phyloP scores from a whole-genome alignment of 129 eudicot genomes.

The Chrysanthemum makinoi region DNA sequence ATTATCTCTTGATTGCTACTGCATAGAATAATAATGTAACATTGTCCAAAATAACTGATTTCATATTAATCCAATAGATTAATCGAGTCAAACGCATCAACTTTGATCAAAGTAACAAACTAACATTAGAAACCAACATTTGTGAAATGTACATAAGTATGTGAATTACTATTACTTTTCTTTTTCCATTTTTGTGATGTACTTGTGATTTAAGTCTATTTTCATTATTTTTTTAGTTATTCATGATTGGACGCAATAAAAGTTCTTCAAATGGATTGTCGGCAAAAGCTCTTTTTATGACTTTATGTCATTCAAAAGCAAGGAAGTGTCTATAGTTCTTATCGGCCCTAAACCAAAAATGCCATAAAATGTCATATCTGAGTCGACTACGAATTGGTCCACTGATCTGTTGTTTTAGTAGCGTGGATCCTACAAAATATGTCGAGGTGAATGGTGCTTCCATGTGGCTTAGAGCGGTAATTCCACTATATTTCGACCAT shows the following conservation, averaged over 20 bases:
- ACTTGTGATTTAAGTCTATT: not conserved
- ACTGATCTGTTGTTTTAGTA: not conserved
- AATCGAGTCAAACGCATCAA: no score
- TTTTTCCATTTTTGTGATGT: not conserved
- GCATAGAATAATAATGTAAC: no score
- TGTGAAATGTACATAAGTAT: not conserved
- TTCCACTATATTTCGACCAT: not conserved
- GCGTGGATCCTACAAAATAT: not conserved
- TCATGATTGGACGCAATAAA: not conserved
- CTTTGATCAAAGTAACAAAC: not conserved
- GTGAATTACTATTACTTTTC: not conserved
- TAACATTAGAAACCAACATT: not conserved
- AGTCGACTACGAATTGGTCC: not conserved
- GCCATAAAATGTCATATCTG: conserved; percentile 3
- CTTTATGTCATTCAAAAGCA: conserved; percentile 6
- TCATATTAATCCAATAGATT: no score
- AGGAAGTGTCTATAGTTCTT: not conserved
- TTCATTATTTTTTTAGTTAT: not conserved
- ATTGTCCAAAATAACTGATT: no score
- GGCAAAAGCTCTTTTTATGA: conserved; percentile 12
- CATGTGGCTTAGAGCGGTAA: not conserved
- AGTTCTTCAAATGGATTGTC: conserved; percentile 24
- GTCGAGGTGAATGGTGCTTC: conserved; percentile 4
- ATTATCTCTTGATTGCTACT: no score
- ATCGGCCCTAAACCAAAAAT: not conserved